Conservation (phyloP, 768 basidiomycete genomes). For the Vararia minispora region DNA sequence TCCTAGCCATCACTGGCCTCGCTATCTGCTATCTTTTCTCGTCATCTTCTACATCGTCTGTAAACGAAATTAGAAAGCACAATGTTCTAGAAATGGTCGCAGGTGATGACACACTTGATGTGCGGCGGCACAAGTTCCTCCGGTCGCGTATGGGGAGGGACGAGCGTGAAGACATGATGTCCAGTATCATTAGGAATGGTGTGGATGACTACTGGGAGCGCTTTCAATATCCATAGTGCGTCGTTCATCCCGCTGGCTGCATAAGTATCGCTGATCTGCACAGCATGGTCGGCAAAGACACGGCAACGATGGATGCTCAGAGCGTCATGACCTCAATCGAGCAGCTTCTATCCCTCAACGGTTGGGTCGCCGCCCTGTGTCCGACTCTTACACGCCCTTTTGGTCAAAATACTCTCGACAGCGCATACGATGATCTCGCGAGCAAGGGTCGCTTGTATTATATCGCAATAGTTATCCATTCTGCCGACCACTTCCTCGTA, state of each 20-base stretch:
- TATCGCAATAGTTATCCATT: constrained; percentile 91
- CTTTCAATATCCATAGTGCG: constrained; percentile 87
- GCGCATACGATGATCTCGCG: constrained; percentile 83
- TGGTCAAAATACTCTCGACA: constrained; percentile 77
- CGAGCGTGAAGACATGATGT: constrained; percentile 70
- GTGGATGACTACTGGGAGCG: constrained; percentile 84
- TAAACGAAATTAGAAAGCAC: constrained; percentile 39
- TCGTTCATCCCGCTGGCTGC: constrained; percentile 9
- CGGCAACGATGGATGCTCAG: constrained; percentile 83
- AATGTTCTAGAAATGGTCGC: constrained; percentile 58
- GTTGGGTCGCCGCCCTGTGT: constrained; percentile 96
- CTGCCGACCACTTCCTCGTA: constrained; percentile 97
- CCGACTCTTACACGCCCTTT: constrained; percentile 93
- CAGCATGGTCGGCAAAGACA: constrained; percentile 75
- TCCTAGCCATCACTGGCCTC: constrained; percentile 24
- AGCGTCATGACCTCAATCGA: constrained; percentile 85
- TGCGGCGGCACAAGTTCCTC: constrained; percentile 78
- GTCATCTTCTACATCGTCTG: constrained; percentile 17
- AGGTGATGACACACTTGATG: constrained; percentile 75
- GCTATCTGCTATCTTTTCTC: constrained; percentile 29
- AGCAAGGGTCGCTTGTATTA: constrained; percentile 81
- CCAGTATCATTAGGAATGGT: constrained; percentile 64
- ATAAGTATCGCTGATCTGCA: not conserved
- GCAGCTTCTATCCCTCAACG: constrained; percentile 88
- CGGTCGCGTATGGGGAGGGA: constrained; percentile 87